Conservation (phyloP, 768 basidiomycete genomes). For the Rubroboletus satanas region DNA sequence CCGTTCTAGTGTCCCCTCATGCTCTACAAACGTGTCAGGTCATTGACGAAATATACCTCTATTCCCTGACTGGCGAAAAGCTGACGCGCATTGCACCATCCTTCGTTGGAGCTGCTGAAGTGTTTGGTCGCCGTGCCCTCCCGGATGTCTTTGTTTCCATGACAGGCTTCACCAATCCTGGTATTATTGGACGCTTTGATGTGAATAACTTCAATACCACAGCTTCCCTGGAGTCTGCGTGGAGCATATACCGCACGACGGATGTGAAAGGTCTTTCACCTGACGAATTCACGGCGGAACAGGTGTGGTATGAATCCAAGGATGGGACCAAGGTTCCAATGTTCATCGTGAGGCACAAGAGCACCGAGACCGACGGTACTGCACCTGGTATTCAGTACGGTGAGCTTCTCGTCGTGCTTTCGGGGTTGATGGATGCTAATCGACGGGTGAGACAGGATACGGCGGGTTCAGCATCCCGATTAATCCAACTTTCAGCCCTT, state of each 20-base stretch:
- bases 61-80: constrained; percentile 50
- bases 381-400: constrained; percentile 79
- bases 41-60: constrained; percentile 75
- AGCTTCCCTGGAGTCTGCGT: constrained; percentile 42
- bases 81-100: constrained; percentile 56
- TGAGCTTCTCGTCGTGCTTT: constrained; percentile 21
- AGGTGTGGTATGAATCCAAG: constrained; percentile 78
- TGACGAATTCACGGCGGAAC: constrained; percentile 66
- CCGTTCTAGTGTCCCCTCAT: constrained; percentile 1
- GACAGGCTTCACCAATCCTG: constrained; percentile 70
- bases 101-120: constrained; percentile 61
- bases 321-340: constrained; percentile 81
- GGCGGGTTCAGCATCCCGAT: constrained; percentile 78
- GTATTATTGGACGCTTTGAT: constrained; percentile 60
- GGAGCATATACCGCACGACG: constrained; percentile 57
- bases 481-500: constrained; percentile 66
- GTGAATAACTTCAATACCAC: constrained; percentile 35
- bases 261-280: constrained; percentile 56
- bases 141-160: constrained; percentile 61
- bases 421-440: background rate
- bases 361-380: constrained; percentile 65
- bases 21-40: constrained; percentile 38
- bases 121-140: constrained; percentile 50
- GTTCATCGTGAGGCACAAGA: constrained; percentile 78
- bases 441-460: constrained; percentile 47